Conservation (phyloP, 805 yeast species). For the Teunomyces panamensis region DNA sequence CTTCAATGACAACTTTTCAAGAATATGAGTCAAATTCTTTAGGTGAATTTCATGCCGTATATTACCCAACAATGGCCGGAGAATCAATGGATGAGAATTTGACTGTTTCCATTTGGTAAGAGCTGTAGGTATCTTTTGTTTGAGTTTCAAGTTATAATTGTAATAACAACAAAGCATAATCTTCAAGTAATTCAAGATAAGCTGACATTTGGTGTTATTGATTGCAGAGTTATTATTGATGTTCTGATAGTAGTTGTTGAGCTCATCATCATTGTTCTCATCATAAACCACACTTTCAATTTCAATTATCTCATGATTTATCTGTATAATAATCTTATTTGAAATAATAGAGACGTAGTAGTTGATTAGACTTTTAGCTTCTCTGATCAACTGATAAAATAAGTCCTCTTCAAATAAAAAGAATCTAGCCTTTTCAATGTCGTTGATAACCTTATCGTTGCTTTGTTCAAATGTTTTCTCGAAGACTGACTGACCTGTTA, state of each 20-base stretch:
- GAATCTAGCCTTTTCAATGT: slow-evolving; percentile 65
- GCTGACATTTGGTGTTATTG: slow-evolving; percentile 47
- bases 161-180: slow-evolving; percentile 62
- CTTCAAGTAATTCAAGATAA: slow-evolving; percentile 51
- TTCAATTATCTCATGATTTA: slow-evolving; percentile 65
- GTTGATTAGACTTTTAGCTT: slow-evolving; percentile 66
- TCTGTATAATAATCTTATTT: slow-evolving; percentile 62
- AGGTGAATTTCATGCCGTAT: slow-evolving; percentile 51
- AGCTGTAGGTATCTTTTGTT: slow-evolving; percentile 46
- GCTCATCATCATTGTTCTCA: slow-evolving; percentile 39
- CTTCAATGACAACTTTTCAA: slow-evolving; percentile 19
- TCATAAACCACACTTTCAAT: slow-evolving; percentile 57
- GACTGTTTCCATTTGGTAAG: slow-evolving; percentile 43
- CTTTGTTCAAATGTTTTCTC: slow-evolving; percentile 32
- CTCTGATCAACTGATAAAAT: slow-evolving; percentile 72
- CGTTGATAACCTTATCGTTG: slow-evolving; percentile 46
- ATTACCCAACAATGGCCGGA: slow-evolving; percentile 59
- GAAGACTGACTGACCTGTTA: slow-evolving; percentile 57
- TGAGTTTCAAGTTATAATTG: slow-evolving; percentile 41
- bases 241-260: slow-evolving; percentile 27
- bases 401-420: slow-evolving; percentile 86
- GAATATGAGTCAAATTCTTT: slow-evolving; percentile 22
- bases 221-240: slow-evolving; percentile 27
- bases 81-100: slow-evolving; percentile 44
- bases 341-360: slow-evolving; percentile 65